Base-by-base conservation (phyloP, 1,284 basidiomycete species). In the Ceratobasidium papillatum region DNA sequence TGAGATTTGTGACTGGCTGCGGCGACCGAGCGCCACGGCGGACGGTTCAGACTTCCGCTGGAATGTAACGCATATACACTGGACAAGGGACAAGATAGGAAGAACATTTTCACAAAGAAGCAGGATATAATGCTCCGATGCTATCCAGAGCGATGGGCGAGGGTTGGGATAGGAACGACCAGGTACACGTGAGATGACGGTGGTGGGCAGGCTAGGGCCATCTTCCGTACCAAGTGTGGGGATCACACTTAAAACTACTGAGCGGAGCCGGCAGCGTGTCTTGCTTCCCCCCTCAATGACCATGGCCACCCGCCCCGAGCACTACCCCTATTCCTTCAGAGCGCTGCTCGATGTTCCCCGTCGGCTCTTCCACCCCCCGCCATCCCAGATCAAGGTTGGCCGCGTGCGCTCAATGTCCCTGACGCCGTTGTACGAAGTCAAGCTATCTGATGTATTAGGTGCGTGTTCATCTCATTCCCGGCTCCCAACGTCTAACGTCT, bases 331-430 rank as follows among this genome's bases (percentile, higher is more conserved):
- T 58, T 49, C 59, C 17, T 63, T 74, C 51, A 68, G 63, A 19
- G 61, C 51, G 22, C 36, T 76, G 22, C 49, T 63, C 34, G 51
- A 76, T 43, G 61, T 77, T 19, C 75, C 75, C 22, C 47, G 56
- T 5, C 66, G 76, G 5, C 41, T 77, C 2, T 45, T 75, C 43
- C 64, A 75, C 47, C 76, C 76, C 14, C 76, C 76, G 32, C 74
- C 52, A 11, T 51, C 76, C 1, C 58, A 69, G 41, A 49, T 76
- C 58, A 74, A 74, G 34, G 58, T 62, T 36, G 75, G 74, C 12
- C 75, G 75, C 27, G 36, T 72, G 66, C 66, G 74, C 43, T 69
- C 63, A 14, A 63, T 64, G 47, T 61, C 47, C 19, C 47, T 69
- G 9, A 61, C 58, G 8, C 65, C 54, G 47, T 34, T 61, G 14